Evolutionary conservation across 495 filamentous ascomycete species (phyloP), one percentile per base, ranked within the genome.

Genomic region (Lepraria neglecta): DNA sequence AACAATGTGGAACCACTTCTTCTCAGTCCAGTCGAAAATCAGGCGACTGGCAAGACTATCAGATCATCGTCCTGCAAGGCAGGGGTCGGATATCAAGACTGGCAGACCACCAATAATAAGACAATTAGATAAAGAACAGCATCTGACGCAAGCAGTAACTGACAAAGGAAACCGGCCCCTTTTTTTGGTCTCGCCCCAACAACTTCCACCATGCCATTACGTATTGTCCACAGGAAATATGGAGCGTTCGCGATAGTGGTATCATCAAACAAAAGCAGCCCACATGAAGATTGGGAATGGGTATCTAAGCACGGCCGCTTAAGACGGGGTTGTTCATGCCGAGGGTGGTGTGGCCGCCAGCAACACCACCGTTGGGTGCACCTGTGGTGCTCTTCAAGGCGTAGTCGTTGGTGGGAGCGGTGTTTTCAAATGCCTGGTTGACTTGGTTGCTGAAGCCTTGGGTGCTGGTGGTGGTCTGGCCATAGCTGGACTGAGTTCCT

Each of bases 361-460:
- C 60, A 46, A 65, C n/a, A 48, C 65, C 65, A 31, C 68, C 65
- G 48, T 71, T 69, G 21, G 59, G 44, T 15, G 56, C 52, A 11
- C 64, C 65, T 24, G 67, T 42, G 11, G 62, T 7, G 43, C 63
- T 61, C 7, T 70, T 67, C 42, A 70, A 50, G 28, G 64, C 54
- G 46, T 64, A 62, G 46, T 67, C 65, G 28, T 71, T 66, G 21
- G 47, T 14, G 21, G 63, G 53, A 33, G 58, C 51, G 15, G 54
- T 21, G 55, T 57, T 71, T 67, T 73, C 72, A 59, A 84, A 82
- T 6, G 80, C 78, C 55, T 81, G 67, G 65, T 82, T 77, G 40
- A 84, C 74, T 67, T 85, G 77, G 61, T 77, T 80, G 38, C 77
- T 77, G 70, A 84, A 84, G 14, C 73, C 77, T 12, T 70, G 65